A percentile compares a stretch with the other conserved stretches of the same genome.
phyloP scores from a whole-genome alignment of 768 basidiomycete species.

The Arthromyces matolae region DNA sequence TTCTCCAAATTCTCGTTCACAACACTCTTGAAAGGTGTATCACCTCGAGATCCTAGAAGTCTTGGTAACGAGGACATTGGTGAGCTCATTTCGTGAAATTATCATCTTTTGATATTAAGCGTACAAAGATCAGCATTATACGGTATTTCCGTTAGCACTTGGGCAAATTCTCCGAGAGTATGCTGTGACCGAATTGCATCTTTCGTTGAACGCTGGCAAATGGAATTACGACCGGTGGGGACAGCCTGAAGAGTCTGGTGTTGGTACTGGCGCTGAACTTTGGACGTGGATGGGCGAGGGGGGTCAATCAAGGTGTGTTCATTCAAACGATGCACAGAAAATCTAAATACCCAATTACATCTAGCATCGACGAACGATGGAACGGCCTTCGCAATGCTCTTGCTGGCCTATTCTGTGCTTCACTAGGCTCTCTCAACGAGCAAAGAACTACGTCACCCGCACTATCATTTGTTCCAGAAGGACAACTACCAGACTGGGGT shows the following conservation, averaged over 20 bases:
- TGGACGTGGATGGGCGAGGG: constrained; percentile 90
- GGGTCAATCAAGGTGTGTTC: constrained; percentile 43
- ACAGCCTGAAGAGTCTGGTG: constrained; percentile 68
- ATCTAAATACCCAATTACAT: not conserved
- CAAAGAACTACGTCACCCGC: constrained; percentile 69
- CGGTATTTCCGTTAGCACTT: constrained; percentile 79
- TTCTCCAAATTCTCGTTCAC: constrained; percentile 78
- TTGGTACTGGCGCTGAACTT: constrained; percentile 84
- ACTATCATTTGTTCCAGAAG: constrained; percentile 59
- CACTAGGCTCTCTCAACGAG: constrained; percentile 73
- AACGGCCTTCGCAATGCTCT: constrained; percentile 82
- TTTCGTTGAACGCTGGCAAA: constrained; percentile 86
- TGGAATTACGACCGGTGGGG: constrained; percentile 90
- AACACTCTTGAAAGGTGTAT: constrained; percentile 51
- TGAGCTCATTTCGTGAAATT: constrained; percentile 22
- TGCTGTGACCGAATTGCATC: constrained; percentile 82
- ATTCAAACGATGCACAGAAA: not conserved
- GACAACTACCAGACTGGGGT: constrained; percentile 46
- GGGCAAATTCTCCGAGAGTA: constrained; percentile 86
- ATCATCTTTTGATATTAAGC: not conserved
- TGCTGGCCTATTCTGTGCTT: constrained; percentile 93
- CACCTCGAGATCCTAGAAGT: constrained; percentile 53
- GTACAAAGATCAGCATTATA: constrained; percentile 74
- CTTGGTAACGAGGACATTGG: constrained; percentile 47
- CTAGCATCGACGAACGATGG: constrained; percentile 77